These are phyloP conservation scores for Chaetomiaceae sp. DNA, from an alignment of 2,329 filamentous ascomycete genomes.

Conservation along the genomic window DNA sequence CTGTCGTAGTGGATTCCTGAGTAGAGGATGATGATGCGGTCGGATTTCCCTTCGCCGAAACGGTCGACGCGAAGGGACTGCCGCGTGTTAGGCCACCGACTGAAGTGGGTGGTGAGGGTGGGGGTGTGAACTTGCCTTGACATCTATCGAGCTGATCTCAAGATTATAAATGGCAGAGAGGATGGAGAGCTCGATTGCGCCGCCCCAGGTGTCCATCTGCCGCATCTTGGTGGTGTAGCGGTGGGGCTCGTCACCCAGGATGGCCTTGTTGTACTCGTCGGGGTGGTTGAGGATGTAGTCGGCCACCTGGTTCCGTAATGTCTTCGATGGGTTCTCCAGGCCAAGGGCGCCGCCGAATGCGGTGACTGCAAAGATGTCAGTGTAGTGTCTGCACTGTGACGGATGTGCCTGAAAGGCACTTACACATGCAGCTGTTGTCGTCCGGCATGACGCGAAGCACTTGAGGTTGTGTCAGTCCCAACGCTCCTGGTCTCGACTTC, in stretches of 20 bases:
- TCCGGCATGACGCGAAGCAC: constrained; percentile 93
- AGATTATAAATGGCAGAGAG: constrained; percentile 79
- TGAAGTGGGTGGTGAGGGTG: too few relatives aligned
- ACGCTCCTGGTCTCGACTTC: too few relatives aligned
- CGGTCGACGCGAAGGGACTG: constrained; percentile 51
- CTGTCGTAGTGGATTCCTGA: constrained; percentile 93
- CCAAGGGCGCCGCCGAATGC: constrained; percentile 63
- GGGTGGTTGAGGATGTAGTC: constrained; percentile 71
- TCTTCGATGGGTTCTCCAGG: constrained; percentile 33
- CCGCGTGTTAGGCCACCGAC: too few relatives aligned
- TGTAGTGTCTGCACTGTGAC: background rate
- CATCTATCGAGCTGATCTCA: constrained; percentile 81
- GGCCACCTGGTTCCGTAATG: constrained; percentile 72
- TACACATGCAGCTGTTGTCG: constrained; percentile 84
- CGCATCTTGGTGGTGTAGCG: constrained; percentile 81
- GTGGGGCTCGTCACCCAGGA: constrained; percentile 68
- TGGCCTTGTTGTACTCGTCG: constrained; percentile 67
- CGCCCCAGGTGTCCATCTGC: constrained; percentile 79
- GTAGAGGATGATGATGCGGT: constrained; percentile 78
- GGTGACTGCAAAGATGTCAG: constrained; percentile 46
- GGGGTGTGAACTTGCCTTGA: constrained; percentile 45
- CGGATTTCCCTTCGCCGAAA: constrained; percentile 70
- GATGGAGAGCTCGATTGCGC: constrained; percentile 83
- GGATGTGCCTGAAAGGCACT: background rate
- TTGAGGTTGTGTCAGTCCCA: constrained; percentile 39